Base-by-base conservation (phyloP, 164 flowering plant genomes). In the Echeveria elegans region DNA sequence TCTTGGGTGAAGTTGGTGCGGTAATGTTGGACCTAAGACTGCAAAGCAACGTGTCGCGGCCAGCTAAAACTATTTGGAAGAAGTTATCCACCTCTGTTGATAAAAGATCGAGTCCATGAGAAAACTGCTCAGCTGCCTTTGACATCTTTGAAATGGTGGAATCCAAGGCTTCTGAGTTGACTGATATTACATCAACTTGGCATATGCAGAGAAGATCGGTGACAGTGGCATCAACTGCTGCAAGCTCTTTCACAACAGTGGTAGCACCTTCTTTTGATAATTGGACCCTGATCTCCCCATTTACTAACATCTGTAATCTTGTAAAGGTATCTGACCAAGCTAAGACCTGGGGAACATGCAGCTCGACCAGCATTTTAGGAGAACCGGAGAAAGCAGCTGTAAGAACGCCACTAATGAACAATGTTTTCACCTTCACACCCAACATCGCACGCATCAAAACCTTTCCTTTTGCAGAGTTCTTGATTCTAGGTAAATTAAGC, bases 371-470 rank as follows among this genome's bases (percentile, higher is more conserved):
- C 70, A 77, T 77, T 69, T 81, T 73, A 2, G 78, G 40, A 11
- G 91, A 83, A 29, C 95, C 91, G 2, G 85, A 79, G 72, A 90
- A 86, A 5, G 83, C 85, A 36, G 89, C 82, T 40, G 79, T 74
- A 69, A 87, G 86, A 7, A 86, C 77, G 32, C 86, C 75, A 63
- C 92, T 89, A 2, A 91, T 70, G 73, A 87, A 87, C 36, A 88
- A 68, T 0, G 96, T 88, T 38, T 63, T 67, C 45, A 85, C 89
- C 78, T 79, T 89, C 12, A 91, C 89, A 50, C 96, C 99, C 65
- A 86, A 85, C 88, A 94, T 77, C 8, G 96, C 99, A 6, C 79
- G 87, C 92, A 94, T 85, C 78, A 94, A 70, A 43, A 91, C 86
- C 74, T 86, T 87, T 28, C 88, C 99, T 70, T 88, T 89, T 47